These are phyloP conservation scores for Balakata baccata DNA, from an alignment of 345 rosid genomes.

Conservation along the genomic window DNA sequence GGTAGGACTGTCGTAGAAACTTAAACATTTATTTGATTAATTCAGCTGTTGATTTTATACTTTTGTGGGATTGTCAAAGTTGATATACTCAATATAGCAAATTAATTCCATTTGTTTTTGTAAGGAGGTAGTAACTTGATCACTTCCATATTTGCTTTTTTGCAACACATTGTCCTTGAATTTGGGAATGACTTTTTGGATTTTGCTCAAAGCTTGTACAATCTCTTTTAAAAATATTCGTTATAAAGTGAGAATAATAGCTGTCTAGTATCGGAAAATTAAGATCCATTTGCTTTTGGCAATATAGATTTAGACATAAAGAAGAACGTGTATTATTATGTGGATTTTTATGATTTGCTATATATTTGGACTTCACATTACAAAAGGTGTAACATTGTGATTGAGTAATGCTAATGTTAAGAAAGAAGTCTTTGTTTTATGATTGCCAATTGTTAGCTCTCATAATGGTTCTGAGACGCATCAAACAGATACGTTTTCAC, in stretches of 20 bases:
- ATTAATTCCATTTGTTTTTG: neutral
- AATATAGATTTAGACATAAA: neutral
- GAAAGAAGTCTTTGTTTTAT: neutral
- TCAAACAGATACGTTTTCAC: neutral
- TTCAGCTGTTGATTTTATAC: neutral
- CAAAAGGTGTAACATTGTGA: neutral
- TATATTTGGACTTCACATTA: neutral
- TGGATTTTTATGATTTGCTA: neutral
- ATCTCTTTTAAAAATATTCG: neutral
- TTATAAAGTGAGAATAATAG: neutral
- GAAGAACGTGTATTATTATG: neutral
- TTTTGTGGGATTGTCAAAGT: neutral
- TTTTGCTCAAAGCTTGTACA: neutral
- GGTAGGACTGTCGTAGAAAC: conserved; percentile 1
- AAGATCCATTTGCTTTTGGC: neutral
- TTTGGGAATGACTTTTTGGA: neutral
- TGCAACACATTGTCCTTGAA: neutral
- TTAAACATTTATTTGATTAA: conserved; percentile 1
- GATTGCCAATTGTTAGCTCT: neutral
- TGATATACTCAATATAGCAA: neutral
- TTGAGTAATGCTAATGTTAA: neutral
- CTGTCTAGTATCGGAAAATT: neutral
- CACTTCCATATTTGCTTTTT: neutral
- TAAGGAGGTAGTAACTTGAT: neutral
- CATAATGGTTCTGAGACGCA: neutral